Evolutionary conservation across 306 rosid genomes (phyloP).

Genomic region (Quercus parvula): DNA sequence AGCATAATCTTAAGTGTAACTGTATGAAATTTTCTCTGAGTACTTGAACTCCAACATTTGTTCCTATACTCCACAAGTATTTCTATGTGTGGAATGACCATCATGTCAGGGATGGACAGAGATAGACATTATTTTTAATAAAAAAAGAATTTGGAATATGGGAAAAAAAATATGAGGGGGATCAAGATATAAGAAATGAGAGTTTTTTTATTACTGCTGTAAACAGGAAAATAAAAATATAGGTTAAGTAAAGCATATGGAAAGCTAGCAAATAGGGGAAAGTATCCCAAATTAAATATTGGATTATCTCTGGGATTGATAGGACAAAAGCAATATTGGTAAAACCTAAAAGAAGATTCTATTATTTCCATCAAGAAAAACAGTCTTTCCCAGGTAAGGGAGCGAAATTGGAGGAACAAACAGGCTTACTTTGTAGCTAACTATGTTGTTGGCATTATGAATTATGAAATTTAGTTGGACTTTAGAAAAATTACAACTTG

Average conservation of each 20-base stretch:
- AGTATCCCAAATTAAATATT: not conserved
- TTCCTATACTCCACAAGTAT: too few relatives aligned
- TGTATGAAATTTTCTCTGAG: too few relatives aligned
- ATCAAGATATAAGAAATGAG: too few relatives aligned
- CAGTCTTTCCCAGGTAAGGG: not conserved
- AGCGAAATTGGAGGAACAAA: not conserved
- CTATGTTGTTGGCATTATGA: not conserved
- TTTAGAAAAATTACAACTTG: not conserved
- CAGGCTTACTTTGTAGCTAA: not conserved
- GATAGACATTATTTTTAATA: too few relatives aligned
- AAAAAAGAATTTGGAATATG: too few relatives aligned
- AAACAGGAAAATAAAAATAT: not conserved
- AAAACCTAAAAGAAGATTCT: not conserved
- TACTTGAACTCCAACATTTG: too few relatives aligned
- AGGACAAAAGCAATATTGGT: not conserved
- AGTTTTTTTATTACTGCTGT: not conserved
- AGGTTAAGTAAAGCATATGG: not conserved
- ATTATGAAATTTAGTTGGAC: not conserved
- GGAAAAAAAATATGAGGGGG: too few relatives aligned
- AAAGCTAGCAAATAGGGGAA: not conserved
- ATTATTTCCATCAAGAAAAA: not conserved
- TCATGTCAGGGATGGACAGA: fast-evolving
- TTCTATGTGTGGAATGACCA: too few relatives aligned
- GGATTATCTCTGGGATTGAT: not conserved
- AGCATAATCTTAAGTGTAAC: too few relatives aligned